Conservation (phyloP, 768 basidiomycete species). For the Boletus sensibilis region DNA sequence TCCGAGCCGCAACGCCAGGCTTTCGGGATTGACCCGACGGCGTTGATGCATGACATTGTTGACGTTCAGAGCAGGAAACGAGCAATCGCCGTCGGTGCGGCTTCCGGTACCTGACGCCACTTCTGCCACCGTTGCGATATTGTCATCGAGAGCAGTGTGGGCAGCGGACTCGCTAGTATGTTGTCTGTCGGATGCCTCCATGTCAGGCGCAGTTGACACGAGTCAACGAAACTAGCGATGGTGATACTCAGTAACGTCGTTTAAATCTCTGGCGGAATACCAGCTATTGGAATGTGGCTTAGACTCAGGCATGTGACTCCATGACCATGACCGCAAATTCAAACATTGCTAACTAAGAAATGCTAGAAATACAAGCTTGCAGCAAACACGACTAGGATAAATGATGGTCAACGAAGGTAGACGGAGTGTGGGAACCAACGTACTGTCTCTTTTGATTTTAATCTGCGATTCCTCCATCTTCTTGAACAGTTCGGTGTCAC, state of each 20-base stretch:
- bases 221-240: neutral
- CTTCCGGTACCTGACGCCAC: slow-evolving; percentile 10
- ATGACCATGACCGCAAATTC: neutral
- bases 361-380: slow-evolving; percentile 81
- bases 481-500: slow-evolving; percentile 91
- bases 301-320: slow-evolving; percentile 12
- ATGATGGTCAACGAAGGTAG: slow-evolving; percentile 5
- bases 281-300: slow-evolving; percentile 22
- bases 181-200: slow-evolving; percentile 8
- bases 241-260: neutral
- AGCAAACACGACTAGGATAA: slow-evolving; percentile 70
- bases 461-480: slow-evolving; percentile 97
- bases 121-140: neutral
- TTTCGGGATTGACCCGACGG: slow-evolving; percentile 63
- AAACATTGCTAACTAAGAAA: neutral
- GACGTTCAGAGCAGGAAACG: neutral
- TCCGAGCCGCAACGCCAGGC: slow-evolving; percentile 63
- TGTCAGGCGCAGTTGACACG: slow-evolving; percentile 3
- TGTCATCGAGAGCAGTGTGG: neutral
- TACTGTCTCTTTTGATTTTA: slow-evolving; percentile 94
- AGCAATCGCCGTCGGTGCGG: slow-evolving; percentile 2
- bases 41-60: slow-evolving; percentile 29
- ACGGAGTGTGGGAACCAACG: slow-evolving; percentile 36
- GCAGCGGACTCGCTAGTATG: neutral
- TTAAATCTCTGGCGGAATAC: slow-evolving; percentile 16